Evolutionary conservation across 352 stramenopile species (phyloP).

Genomic region (Phytophthora tentaculata): DNA sequence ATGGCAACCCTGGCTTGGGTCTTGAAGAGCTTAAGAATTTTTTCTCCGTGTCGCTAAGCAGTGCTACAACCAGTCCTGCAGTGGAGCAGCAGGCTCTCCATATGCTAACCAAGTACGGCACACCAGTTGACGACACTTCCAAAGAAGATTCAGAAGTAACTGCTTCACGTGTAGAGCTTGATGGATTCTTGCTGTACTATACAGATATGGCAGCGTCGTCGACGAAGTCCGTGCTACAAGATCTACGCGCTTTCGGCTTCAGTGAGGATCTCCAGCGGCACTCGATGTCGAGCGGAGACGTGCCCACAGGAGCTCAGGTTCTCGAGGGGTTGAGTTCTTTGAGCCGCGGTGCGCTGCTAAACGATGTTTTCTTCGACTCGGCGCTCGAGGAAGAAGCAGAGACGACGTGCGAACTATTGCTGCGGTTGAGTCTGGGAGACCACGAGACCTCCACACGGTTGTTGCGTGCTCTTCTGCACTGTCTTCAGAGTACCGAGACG

Average conservation of each 20-base stretch:
- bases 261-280: slow-evolving; percentile 80
- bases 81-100: slow-evolving; percentile 70
- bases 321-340: slow-evolving; percentile 59
- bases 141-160: slow-evolving; percentile 37
- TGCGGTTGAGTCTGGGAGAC: slow-evolving; percentile 74
- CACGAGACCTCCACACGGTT: slow-evolving; percentile 63
- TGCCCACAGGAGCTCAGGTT: slow-evolving; percentile 47
- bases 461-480: slow-evolving; percentile 74
- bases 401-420: slow-evolving; percentile 74
- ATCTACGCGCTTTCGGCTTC: slow-evolving; percentile 83
- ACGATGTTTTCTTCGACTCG: slow-evolving; percentile 87
- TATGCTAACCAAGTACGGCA: slow-evolving; percentile 78
- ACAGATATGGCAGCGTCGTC: slow-evolving; percentile 77
- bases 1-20: slow-evolving; percentile 44
- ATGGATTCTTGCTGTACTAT: slow-evolving; percentile 86
- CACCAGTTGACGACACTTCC: slow-evolving; percentile 13
- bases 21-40: slow-evolving; percentile 71
- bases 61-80: slow-evolving; percentile 48
- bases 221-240: slow-evolving; percentile 80
- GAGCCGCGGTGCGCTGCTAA: slow-evolving; percentile 69
- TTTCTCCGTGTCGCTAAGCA: slow-evolving; percentile 74
- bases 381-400: slow-evolving; percentile 89
- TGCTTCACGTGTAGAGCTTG: slow-evolving; percentile 60
- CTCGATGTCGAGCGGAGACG: slow-evolving; percentile 22
- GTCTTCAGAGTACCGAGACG: slow-evolving; percentile 81